Base-by-base conservation (phyloP, 2,329 filamentous ascomycete species). In the Botrytis deweyae region DNA sequence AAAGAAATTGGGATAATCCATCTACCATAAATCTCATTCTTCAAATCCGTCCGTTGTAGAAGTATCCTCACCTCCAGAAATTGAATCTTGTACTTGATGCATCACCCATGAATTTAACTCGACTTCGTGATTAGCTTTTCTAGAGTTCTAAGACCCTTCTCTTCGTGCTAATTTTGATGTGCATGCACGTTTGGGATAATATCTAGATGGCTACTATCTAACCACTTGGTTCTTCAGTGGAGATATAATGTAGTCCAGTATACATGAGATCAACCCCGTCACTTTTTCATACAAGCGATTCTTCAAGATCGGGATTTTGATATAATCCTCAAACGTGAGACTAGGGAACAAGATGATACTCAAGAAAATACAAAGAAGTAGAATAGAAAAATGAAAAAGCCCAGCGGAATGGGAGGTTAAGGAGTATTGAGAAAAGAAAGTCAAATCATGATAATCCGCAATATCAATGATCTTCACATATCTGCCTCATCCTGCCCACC, bases 1-100 rank as follows among this genome's bases (percentile, higher is more conserved):
- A 12, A 7, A n/a, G 10, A n/a, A 14, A 52, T 25, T 0, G 1
- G 7, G 12, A 25, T 6, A 0, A 25, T 3, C 0, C 46, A 25
- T 52, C 10, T 25, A 52, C 25, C 10, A 1, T 49, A 49, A 25
- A 10, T 9, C 20, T 22, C 4, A 25, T 9, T 12, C 20, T 49
- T 10, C 1, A 1, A 12, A 49, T 1, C 33, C 33, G 3, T 33
- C 33, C 33, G 33, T 4, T 33, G 33, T 33, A 33, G 33, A 33
- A 33, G 3, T 33, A 33, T 33, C 33, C 46, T 25, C 22, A 10
- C 2, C 5, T 25, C 46, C 9, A 6, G 46, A 2, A 52, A 52
- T 4, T 4, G 22, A 52, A 12, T 22, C 25, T 22, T 0, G 1
- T 14, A 52, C 14, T 14, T 40, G 40, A 40, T 40, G 33, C 9